Base-by-base conservation (phyloP, 1,284 basidiomycete species). In the Malassezia yamatoensis region DNA sequence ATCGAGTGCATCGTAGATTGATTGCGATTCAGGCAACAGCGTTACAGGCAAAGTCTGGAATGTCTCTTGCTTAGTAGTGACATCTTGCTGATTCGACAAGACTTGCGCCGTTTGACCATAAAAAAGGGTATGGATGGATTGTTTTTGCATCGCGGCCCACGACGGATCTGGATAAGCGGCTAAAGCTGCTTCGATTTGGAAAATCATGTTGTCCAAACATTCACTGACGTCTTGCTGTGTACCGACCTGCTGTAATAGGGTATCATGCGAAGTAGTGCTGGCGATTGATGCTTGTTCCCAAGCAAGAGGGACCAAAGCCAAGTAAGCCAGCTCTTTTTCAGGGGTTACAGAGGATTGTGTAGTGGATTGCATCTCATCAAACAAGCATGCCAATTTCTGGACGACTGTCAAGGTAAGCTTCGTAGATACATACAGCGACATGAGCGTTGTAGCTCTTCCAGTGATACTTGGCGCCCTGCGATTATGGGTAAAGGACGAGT, bases 121-220 rank as follows among this genome's bases (percentile, higher is more conserved):
- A 40, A 70, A 72, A 1, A 72, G 51, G n/a, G 58, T 57, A 3
- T 51, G 48, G n/a, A 33, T 2, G 21, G 21, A 18, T 24, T 13
- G 41, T 35, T 37, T 37, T 24, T 11, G 41, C 48, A 13, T n/a
- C 32, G 33, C 37, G 53, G 55, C 62, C 60, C 38, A 61, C 44
- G 9, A 60, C 6, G 38, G 43, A 5, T 51, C 49, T 18, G 50
- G 40, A 29, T 55, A 47, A 58, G 82, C 76, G 12, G 86, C 84
- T 44, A 96, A 76, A 0, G 90, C 91, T 9, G 88, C 86, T 76
- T 99, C 91, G 56, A 98, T 88, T 76, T 98, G 94, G 77, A 94
- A 94, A 79, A 98, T 86, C 77, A 93, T 91, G 68, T 98, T 98
- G 77, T 98, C 91, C 83, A 98, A 87, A 75, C 93, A 96, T 77